A percentile compares a stretch with the other conserved stretches of the same genome.
Evolutionary conservation across 805 yeast genomes (phyloP).

Genomic region (Huiozyma naganishii): DNA sequence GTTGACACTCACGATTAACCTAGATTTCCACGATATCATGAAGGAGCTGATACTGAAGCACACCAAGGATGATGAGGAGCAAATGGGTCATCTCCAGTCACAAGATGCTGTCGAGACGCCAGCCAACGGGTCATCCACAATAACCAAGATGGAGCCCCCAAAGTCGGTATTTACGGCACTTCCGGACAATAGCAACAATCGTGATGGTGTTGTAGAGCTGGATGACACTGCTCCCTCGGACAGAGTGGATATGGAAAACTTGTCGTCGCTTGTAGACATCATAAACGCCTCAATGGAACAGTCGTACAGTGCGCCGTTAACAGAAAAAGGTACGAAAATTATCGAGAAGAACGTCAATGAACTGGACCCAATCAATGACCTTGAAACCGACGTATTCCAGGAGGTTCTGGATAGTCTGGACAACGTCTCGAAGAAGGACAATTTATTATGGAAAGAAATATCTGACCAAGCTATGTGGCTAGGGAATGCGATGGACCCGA

Average conservation of each 20-base stretch:
- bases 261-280: slow-evolving; percentile 12
- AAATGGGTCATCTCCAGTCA: background rate
- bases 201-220: background rate
- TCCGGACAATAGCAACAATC: background rate
- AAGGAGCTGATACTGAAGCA: slow-evolving; percentile 44
- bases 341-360: slow-evolving; percentile 22
- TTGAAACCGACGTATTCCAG: slow-evolving; percentile 24
- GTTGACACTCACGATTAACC: slow-evolving; percentile 48
- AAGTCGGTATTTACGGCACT: background rate
- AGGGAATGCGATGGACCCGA: slow-evolving; percentile 30
- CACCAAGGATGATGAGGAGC: slow-evolving; percentile 30
- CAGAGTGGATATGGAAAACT: slow-evolving; percentile 1
- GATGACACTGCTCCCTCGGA: background rate
- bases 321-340: slow-evolving; percentile 9
- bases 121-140: background rate
- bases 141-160: background rate
- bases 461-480: slow-evolving; percentile 73
- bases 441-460: slow-evolving; percentile 65
- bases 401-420: slow-evolving; percentile 23
- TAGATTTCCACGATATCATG: slow-evolving; percentile 63
- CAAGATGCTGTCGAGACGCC: background rate
- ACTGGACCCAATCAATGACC: slow-evolving; percentile 26
- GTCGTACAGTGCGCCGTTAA: slow-evolving; percentile 11
- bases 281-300: slow-evolving; percentile 14
- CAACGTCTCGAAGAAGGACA: slow-evolving; percentile 32